A percentile compares a stretch with the other conserved stretches of the same genome.
Evolutionary conservation across 805 yeast species (phyloP).

Genomic region (Soucietia sequanensis): DNA sequence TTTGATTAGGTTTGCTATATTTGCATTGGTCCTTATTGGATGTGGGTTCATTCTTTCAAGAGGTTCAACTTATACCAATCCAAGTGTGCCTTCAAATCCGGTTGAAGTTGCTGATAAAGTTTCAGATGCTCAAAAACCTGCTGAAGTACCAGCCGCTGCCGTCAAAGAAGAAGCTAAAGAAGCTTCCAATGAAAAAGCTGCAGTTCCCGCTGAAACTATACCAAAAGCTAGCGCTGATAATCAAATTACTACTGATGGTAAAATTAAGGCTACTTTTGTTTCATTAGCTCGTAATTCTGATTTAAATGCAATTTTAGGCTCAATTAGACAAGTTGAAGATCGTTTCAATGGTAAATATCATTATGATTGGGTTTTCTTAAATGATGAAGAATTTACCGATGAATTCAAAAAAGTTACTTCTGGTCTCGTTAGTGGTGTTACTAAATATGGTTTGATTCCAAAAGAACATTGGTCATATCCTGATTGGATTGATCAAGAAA

Average conservation of each 20-base stretch:
- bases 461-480: constrained; percentile 87
- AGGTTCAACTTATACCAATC: constrained; percentile 27
- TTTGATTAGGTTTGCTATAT: constrained; percentile 34
- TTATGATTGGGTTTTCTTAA: constrained; percentile 95
- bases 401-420: constrained; percentile 72
- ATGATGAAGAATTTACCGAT: constrained; percentile 80
- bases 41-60: constrained; percentile 38
- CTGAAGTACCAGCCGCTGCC: not conserved
- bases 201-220: constrained; percentile 5
- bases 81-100: not conserved
- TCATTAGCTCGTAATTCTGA: constrained; percentile 79
- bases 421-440: constrained; percentile 70
- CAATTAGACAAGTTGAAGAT: constrained; percentile 82
- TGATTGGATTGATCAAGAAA: constrained; percentile 71
- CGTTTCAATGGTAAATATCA: constrained; percentile 77
- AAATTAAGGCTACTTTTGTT: constrained; percentile 59
- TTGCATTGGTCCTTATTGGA: constrained; percentile 33
- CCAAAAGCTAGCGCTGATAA: constrained; percentile 2
- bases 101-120: constrained; percentile 4
- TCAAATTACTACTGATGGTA: not conserved
- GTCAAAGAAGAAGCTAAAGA: not conserved
- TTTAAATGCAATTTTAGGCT: constrained; percentile 54
- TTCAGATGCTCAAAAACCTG: not conserved
- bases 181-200: not conserved
- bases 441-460: constrained; percentile 80